Base-by-base conservation (phyloP, 169 alveolate species). In the Plasmodium reichenowi region DNA sequence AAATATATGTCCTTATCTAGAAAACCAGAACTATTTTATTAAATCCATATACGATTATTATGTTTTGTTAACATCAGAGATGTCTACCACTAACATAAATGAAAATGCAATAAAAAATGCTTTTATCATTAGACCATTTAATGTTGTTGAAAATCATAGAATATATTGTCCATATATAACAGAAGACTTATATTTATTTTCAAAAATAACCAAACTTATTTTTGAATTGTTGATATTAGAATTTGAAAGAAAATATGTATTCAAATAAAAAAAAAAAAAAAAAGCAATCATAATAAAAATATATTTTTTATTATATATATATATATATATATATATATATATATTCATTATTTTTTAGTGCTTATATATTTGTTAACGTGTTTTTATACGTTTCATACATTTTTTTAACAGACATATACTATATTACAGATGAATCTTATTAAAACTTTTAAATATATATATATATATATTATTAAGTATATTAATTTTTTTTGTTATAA, bases 171-270 rank as follows among this genome's bases (percentile, higher is more conserved):
- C 91, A 8, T 83, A 83, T 45, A 58, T 83, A 48, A 83, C 74
- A 20, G 91, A 83, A 83, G 91, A 83, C 32, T 38, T 83, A 48
- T 83, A 83, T 45, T 17, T 60, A n/a, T 83, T 83, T 63, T 83
- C 91, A 15, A 83, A 83, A 66, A 83, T 83, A 52, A 83, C 91
- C 38, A 70, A 48, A 62, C 85, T 83, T 10, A 48, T 83, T 29
- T 83, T 83, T 50, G 91, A 83, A 50, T 56, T 83, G 29, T 67
- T 83, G 29, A 67, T 68, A 59, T 68, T 85, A 12, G 91, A 83
- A 48, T 83, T 63, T 83, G 67, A 83, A 56, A 71, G 85, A 38
- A 72, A 63, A 29, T 83, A 70, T 70, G 74, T 56, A 60, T 68
- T 83, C 50, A 83, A 59, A 59, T 78, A 52, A 73, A 52, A 52